Percentiles rank a stretch among this genome's conserved stretches.
These are phyloP conservation scores for Wallacemonas sp. DNA, from an alignment of 208 protist species.

Conservation along the genomic window DNA sequence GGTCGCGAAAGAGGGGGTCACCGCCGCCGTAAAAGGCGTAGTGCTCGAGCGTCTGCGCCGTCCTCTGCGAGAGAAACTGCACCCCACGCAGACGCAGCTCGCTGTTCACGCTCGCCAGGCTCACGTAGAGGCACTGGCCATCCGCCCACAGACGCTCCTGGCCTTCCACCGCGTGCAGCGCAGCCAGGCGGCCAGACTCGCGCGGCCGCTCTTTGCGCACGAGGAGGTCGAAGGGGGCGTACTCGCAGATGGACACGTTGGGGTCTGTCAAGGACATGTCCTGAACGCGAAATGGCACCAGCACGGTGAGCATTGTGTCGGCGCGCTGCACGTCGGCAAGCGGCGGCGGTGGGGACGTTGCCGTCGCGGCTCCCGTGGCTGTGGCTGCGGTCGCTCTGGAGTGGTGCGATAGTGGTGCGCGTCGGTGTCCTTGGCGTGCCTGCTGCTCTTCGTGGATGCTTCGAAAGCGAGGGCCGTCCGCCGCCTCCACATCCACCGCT, in stretches of 20 bases:
- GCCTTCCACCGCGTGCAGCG: conserved; percentile 19
- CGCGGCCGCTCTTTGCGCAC: conserved; percentile 44
- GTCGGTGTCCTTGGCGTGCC: conserved; percentile 6
- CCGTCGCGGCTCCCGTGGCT: too few relatives aligned
- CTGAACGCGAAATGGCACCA: conserved; percentile 71
- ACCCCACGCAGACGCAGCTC: conserved; percentile 78
- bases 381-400: too few relatives aligned
- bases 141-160: conserved; percentile 52
- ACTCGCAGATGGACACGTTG: conserved; percentile 67
- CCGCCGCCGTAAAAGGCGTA: conserved; percentile 60
- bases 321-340: conserved; percentile 28
- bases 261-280: conserved; percentile 67
- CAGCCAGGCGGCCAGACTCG: not conserved
- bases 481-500: not conserved
- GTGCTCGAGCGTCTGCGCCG: conserved; percentile 56
- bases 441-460: conserved; percentile 56
- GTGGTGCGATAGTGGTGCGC: not conserved
- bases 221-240: conserved; percentile 71
- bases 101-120: conserved; percentile 75
- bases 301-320: conserved; percentile 49
- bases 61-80: conserved; percentile 61
- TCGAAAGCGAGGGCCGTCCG: conserved; percentile 38
- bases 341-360: not conserved
- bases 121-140: conserved; percentile 53
- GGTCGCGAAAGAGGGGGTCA: conserved; percentile 61